These are phyloP conservation scores for Calonectria leucothoes DNA, from an alignment of 2,329 filamentous ascomycete species.

Conservation along the genomic window DNA sequence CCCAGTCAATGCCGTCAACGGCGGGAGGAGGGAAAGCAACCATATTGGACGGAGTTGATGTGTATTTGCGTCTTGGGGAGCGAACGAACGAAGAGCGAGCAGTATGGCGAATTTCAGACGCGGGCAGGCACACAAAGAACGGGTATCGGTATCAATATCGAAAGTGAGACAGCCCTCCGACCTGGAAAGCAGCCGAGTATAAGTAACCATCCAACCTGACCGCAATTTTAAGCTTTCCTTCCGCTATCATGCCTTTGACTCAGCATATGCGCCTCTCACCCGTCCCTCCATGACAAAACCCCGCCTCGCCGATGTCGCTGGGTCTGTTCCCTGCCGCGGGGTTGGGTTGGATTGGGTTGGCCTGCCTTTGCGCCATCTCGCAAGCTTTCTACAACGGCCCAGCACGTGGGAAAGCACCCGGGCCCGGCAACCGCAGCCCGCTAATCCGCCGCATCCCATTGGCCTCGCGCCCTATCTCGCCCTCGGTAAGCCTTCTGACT, in stretches of 20 bases:
- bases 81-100: no score
- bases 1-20: constrained; percentile 90
- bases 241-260: constrained; percentile 6
- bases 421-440: not conserved
- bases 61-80: no score
- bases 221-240: constrained; percentile 17
- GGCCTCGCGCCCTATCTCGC: constrained; percentile 9
- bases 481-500: not conserved
- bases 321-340: constrained; percentile 26
- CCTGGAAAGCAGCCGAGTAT: not conserved
- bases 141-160: not conserved
- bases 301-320: constrained; percentile 38
- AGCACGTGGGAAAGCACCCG: not conserved
- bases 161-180: no score
- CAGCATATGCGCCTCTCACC: constrained; percentile 7
- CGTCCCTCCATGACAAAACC: not conserved
- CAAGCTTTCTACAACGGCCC: not conserved
- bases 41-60: constrained; percentile 52
- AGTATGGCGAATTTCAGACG: not conserved
- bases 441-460: constrained; percentile 30
- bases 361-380: not conserved
- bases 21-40: constrained; percentile 79
- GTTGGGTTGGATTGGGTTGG: constrained; percentile 29
- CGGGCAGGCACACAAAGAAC: not conserved
- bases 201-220: constrained; percentile 1